These are phyloP conservation scores for Suillus variegatus DNA, from an alignment of 768 basidiomycete species.

Conservation along the genomic window DNA sequence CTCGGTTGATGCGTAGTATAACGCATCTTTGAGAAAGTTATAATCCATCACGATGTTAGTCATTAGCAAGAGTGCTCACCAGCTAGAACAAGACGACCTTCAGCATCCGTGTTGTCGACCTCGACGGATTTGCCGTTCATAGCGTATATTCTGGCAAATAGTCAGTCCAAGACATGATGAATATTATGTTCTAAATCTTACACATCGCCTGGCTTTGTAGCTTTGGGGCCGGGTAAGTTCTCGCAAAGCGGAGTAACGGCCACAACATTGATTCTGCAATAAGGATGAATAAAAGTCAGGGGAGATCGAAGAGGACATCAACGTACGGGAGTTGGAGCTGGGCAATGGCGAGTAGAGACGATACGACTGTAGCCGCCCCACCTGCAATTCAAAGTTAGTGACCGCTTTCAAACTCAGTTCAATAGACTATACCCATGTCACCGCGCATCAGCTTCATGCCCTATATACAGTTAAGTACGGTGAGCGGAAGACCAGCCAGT, in stretches of 20 bases:
- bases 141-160: constrained; percentile 47
- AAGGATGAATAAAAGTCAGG: not conserved
- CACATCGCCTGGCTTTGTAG: constrained; percentile 83
- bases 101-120: constrained; percentile 87
- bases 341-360: constrained; percentile 76
- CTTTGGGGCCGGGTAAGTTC: constrained; percentile 76
- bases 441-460: constrained; percentile 85
- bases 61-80: constrained; percentile 38
- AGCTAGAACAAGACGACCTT: constrained; percentile 75
- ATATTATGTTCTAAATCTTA: constrained; percentile 33
- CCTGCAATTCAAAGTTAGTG: constrained; percentile 35
- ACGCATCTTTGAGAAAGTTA: constrained; percentile 54
- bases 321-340: constrained; percentile 78
- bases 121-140: constrained; percentile 90
- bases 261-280: constrained; percentile 69
- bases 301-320: not conserved
- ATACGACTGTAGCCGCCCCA: constrained; percentile 78
- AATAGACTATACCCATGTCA: constrained; percentile 69
- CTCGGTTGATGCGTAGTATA: constrained; percentile 77
- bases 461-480: constrained; percentile 33
- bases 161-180: not conserved
- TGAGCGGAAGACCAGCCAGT: not conserved
- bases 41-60: not conserved
- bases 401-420: not conserved
- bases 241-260: constrained; percentile 76